Evolutionary conservation across 441 rosid genomes (phyloP), one percentile per base, ranked within the genome.

Genomic region (Cnidoscolus chayamansa): DNA sequence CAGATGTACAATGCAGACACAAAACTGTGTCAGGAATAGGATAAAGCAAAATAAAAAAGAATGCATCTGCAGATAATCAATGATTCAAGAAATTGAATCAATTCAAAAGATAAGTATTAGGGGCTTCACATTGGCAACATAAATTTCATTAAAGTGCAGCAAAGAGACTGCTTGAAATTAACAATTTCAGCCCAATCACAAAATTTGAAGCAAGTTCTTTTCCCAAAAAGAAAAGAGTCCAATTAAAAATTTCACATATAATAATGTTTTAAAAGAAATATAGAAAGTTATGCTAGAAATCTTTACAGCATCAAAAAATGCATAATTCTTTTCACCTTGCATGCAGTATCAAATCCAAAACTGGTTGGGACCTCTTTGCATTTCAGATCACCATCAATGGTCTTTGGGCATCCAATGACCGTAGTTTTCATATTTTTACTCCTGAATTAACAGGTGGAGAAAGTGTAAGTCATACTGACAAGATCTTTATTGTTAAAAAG

Each of bases 331-430:
- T 63, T 73, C 81, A 96, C 99, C 97, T 87, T 93, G 97, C 99
- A 96, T 71, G 99, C 97, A 43, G 99, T 96, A 72, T 93, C 99
- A 72, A 96, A 96, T 62, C 99, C 99, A 82, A 96, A 96, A 84
- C 99, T 96, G 59, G 88, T 57, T 2, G 98, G 99, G 78, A 93
- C 99, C 81, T 96, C 99, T 79, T 96, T 91, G 88, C 88, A 87
- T 85, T 96, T 96, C 84, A 96, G 85, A 84, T 96, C 99, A 78
- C 99, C 99, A 81, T 96, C 98, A 72, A 96, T 96, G 56, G 99
- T 96, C 83, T 96, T 96, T 55, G 99, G 99, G 88, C 99, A 96
- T 31, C 99, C 99, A 81, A 96, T 85, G 68, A 96, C 99, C 40
- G 78, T 80, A 61, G 98, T 83, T 84, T 93, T 96, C 85, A 93